These are phyloP conservation scores for Fusarium paranaense DNA, from an alignment of 2,329 filamentous ascomycete genomes.

Conservation along the genomic window DNA sequence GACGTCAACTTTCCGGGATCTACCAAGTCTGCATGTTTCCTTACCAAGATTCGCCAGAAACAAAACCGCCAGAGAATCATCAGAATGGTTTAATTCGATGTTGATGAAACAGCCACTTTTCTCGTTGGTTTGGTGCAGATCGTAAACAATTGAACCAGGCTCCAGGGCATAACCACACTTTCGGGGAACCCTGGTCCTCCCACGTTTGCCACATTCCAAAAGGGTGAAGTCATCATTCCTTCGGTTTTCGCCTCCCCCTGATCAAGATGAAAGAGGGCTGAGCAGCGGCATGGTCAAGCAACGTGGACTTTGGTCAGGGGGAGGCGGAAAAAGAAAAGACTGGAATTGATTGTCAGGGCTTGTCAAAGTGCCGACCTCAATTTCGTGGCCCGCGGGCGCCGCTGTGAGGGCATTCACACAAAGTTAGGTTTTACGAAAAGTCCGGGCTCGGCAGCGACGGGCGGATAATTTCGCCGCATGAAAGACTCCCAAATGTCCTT, in stretches of 20 bases:
- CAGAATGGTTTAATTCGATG: not conserved
- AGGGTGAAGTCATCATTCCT: constrained; percentile 31
- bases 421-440: not conserved
- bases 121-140: not conserved
- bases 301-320: not conserved
- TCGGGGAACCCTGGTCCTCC: not conserved
- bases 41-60: constrained; percentile 8
- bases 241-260: constrained; percentile 37
- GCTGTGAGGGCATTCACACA: not conserved
- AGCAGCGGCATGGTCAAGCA: not conserved
- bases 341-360: not conserved
- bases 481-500: not conserved
- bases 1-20: constrained; percentile 30
- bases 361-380: not conserved
- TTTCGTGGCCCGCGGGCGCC: not conserved
- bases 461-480: not conserved
- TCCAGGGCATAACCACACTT: not conserved
- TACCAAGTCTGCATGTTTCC: constrained; percentile 19
- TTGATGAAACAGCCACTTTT: constrained; percentile 23
- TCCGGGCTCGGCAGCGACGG: not conserved
- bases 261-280: not conserved
- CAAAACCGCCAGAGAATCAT: not conserved
- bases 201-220: constrained; percentile 41
- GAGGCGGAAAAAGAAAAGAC: not conserved
- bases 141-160: not conserved